A percentile compares a stretch with the other conserved stretches of the same genome.
Conservation (phyloP, 805 yeast genomes). For the Candida ponderosae region DNA sequence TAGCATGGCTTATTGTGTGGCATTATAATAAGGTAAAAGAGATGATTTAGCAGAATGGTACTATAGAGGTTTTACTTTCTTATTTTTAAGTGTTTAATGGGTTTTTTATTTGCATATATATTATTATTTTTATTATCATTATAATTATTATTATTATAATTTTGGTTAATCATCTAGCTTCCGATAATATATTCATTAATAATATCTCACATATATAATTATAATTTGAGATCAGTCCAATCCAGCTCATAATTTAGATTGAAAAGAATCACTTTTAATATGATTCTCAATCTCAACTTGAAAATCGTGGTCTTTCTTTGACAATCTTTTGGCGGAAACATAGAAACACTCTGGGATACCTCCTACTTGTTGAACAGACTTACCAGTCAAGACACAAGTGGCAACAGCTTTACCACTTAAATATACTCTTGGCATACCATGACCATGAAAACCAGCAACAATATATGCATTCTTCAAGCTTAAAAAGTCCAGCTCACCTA, state of each 20-base stretch:
- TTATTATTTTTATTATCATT: too few relatives aligned
- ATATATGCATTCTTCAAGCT: slow-evolving; percentile 24
- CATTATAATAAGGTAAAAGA: too few relatives aligned
- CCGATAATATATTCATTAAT: too few relatives aligned
- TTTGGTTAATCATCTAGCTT: too few relatives aligned
- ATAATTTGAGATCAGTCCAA: too few relatives aligned
- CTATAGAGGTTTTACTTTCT: too few relatives aligned
- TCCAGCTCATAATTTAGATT: background rate
- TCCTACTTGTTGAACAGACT: background rate
- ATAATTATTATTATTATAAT: too few relatives aligned
- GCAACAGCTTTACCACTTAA: slow-evolving; percentile 33
- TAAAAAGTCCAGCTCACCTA: slow-evolving; percentile 28
- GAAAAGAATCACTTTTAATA: background rate
- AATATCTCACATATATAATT: too few relatives aligned
- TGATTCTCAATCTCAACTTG: background rate
- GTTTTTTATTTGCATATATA: too few relatives aligned
- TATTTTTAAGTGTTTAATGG: too few relatives aligned
- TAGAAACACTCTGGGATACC: background rate
- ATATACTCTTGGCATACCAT: slow-evolving; percentile 43
- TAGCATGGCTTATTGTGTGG: too few relatives aligned
- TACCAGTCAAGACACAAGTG: slow-evolving; percentile 8
- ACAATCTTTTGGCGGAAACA: background rate
- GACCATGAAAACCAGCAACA: slow-evolving; percentile 43
- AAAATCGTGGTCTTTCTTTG: background rate
- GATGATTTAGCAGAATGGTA: too few relatives aligned